Conservation (phyloP, 768 basidiomycete species). For the Tricholoma flavovirens region DNA sequence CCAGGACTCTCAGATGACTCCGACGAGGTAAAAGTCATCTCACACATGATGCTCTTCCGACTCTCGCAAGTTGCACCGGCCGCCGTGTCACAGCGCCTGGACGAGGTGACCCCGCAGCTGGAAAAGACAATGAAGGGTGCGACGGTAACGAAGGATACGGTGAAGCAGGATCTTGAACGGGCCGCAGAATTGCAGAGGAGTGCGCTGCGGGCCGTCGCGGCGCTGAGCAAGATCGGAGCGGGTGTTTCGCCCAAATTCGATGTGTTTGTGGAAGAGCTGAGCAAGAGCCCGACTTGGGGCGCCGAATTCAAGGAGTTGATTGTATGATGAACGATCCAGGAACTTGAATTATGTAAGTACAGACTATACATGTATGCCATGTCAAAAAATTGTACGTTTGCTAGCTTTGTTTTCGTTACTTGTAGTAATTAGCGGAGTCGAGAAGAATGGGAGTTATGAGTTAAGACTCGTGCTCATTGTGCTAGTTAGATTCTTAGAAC, state of each 20-base stretch:
- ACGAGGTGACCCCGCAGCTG: slow-evolving; percentile 77
- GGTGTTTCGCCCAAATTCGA: slow-evolving; percentile 74
- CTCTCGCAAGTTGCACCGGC: slow-evolving; percentile 83
- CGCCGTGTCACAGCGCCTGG: slow-evolving; percentile 75
- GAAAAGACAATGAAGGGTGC: slow-evolving; percentile 89
- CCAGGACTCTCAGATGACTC: slow-evolving; percentile 82
- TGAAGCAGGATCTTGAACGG: slow-evolving; percentile 87
- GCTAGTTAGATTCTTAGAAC: too few species aligned
- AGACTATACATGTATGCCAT: too few species aligned
- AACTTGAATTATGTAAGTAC: too few species aligned
- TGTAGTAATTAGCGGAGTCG: too few species aligned
- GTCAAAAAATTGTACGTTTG: too few species aligned
- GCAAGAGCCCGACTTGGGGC: slow-evolving; percentile 61
- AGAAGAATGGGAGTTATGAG: too few species aligned
- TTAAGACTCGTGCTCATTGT: too few species aligned
- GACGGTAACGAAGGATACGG: slow-evolving; percentile 88
- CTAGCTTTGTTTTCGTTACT: too few species aligned
- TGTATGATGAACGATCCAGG: neutral
- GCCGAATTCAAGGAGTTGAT: slow-evolving; percentile 61
- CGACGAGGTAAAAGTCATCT: slow-evolving; percentile 96
- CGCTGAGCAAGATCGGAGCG: slow-evolving; percentile 69
- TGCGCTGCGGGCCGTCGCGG: slow-evolving; percentile 81
- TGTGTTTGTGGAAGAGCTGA: slow-evolving; percentile 67
- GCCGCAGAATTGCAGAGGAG: slow-evolving; percentile 89
- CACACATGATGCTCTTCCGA: slow-evolving; percentile 92